Base-by-base conservation (phyloP, 2,329 filamentous ascomycete genomes). In the Pezicula neosporulosa region DNA sequence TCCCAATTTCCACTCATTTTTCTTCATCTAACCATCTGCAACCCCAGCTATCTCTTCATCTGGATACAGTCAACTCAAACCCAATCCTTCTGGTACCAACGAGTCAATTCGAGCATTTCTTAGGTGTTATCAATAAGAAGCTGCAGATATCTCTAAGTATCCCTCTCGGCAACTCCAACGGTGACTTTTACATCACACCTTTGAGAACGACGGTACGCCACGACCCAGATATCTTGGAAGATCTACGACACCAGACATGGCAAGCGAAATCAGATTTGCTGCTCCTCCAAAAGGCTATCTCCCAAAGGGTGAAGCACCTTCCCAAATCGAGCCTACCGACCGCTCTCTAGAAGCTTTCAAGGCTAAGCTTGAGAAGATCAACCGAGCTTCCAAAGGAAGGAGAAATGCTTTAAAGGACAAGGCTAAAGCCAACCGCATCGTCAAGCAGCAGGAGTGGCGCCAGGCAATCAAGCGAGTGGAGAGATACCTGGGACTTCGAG, bases 401-500 rank as follows among this genome's bases (percentile, higher is more conserved):
- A 74, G 67, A 47, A 61, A 61, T 1, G 62, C 61, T 3, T 80
- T 73, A 49, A 76, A 72, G 36, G 79, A 78, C 62, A 78, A 72
- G 57, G 71, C 73, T 36, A 70, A 70, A 43, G 70, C 75, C 37
- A 74, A 77, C 36, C 74, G 75, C 1, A 53, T 78, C 3, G 59
- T 72, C 19, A 76, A 72, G 38, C 79, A 83, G 53, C 73, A 77
- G 55, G 63, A 70, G 3, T 80, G 78, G 70, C 73, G 73, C 1
- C 71, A 75, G 35, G 77, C 82, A 61, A 72, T 89, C 55, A 82
- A 83, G 58, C 78, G 86, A 43, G 74, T 81, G 7, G 86, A 92
- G 64, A 74, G 81, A 47, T 89, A 89, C 60, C 77, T 96, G 1
- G 89, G 89, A 4, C 71, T 95, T 24, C 78, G 80, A n/a, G 67